These are phyloP conservation scores for Chalara sp. DNA, from an alignment of 2,329 filamentous ascomycete genomes.

Conservation along the genomic window DNA sequence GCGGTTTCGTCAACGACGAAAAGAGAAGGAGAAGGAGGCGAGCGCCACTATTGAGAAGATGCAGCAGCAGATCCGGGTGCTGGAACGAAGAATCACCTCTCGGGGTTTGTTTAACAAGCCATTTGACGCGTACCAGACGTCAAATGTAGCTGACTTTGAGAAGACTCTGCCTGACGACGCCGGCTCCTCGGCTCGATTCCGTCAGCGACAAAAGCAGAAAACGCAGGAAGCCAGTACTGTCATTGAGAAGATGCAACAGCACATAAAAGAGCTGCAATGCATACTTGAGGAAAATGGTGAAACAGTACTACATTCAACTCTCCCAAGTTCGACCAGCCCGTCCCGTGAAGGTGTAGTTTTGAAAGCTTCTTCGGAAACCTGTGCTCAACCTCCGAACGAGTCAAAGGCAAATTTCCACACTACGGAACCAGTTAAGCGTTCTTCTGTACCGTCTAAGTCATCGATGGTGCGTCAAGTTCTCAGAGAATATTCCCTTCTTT, in stretches of 20 bases:
- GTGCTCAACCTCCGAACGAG: too few species aligned
- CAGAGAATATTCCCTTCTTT: too few species aligned
- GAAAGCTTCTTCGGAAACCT: too few species aligned
- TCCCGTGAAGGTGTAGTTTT: too few species aligned
- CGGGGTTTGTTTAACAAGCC: slow-evolving; percentile 54
- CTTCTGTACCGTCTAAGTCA: too few species aligned
- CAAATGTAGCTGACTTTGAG: slow-evolving; percentile 60
- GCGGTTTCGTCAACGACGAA: slow-evolving; percentile 72
- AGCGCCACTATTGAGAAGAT: slow-evolving; percentile 62
- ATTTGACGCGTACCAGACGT: slow-evolving; percentile 75
- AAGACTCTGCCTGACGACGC: slow-evolving; percentile 83
- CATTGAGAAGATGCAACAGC: slow-evolving; percentile 65
- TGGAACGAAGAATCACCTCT: slow-evolving; percentile 46
- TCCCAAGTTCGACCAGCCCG: too few species aligned
- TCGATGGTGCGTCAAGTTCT: too few species aligned
- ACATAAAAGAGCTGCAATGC: slow-evolving; percentile 57
- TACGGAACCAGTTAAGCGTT: too few species aligned
- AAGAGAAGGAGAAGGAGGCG: slow-evolving; percentile 73
- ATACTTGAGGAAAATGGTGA: slow-evolving; percentile 24
- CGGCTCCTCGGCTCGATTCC: slow-evolving; percentile 76
- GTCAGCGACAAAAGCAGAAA: slow-evolving; percentile 74
- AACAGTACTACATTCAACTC: too few species aligned
- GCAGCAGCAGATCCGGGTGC: slow-evolving; percentile 63
- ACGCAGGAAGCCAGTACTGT: slow-evolving; percentile 65
- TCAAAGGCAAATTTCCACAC: too few species aligned